Percentiles rank a stretch among this genome's conserved stretches.
Evolutionary conservation across 2,329 filamentous ascomycete species (phyloP).

Genomic region (Endothia cerciana): DNA sequence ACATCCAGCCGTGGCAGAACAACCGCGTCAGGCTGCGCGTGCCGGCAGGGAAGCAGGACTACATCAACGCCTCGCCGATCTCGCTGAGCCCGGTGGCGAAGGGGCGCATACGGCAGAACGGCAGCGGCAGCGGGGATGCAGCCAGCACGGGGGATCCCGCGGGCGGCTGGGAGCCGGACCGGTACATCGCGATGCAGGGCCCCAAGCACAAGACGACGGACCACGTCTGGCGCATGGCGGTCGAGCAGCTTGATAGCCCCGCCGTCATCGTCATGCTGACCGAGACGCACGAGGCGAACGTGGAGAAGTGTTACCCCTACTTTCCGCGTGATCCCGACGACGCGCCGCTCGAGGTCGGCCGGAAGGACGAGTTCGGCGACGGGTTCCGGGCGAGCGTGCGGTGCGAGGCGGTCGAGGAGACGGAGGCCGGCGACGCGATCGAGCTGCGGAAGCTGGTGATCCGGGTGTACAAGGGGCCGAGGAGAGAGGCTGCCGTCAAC

Average conservation of each 20-base stretch:
- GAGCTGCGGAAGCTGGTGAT: conserved; percentile 76
- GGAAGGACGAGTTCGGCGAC: conserved; percentile 66
- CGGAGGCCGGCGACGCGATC: conserved; percentile 58
- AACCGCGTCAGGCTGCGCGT: conserved; percentile 84
- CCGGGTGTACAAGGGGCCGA: conserved; percentile 44
- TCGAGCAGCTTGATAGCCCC: conserved; percentile 71
- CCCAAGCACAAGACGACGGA: conserved; percentile 76
- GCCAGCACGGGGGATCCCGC: background rate
- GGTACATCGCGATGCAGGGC: conserved; percentile 93
- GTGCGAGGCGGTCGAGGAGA: conserved; percentile 65
- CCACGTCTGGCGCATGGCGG: conserved; percentile 96
- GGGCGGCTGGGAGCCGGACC: conserved; percentile 43
- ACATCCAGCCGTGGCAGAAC: conserved; percentile 87
- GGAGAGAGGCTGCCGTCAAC: background rate
- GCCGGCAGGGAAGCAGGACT: conserved; percentile 72
- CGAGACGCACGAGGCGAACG: conserved; percentile 76
- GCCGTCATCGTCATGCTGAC: conserved; percentile 95
- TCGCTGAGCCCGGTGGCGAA: conserved; percentile 51
- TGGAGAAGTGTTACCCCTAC: conserved; percentile 88
- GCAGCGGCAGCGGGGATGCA: background rate
- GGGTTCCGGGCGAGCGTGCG: conserved; percentile 70
- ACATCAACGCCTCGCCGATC: conserved; percentile 82
- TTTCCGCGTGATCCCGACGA: conserved; percentile 67
- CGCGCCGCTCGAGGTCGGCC: conserved; percentile 61
- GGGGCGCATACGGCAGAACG: conserved; percentile 26